phyloP scores from a whole-genome alignment of 306 rosid species.

The Glycyrrhiza uralensis region DNA sequence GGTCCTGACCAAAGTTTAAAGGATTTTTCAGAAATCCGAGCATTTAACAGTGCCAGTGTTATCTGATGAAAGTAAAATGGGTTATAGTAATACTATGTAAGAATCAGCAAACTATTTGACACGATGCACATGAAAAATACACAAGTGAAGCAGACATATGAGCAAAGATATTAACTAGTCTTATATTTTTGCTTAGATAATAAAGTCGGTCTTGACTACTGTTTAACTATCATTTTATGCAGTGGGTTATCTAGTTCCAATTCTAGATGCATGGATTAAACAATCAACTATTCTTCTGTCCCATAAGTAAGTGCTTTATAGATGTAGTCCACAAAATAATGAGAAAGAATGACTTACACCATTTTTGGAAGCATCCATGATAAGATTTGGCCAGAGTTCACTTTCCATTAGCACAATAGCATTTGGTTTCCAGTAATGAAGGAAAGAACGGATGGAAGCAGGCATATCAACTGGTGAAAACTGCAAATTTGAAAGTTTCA shows the following conservation, averaged over 20 bases:
- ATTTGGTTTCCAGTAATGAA: conserved; percentile 76
- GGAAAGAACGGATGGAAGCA: conserved; percentile 58
- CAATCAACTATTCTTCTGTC: neutral
- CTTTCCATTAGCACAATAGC: conserved; percentile 77
- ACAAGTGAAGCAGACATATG: neutral
- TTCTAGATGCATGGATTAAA: neutral
- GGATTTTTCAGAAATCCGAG: conserved; percentile 76
- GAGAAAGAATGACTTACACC: conserved; percentile 57
- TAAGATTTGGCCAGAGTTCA: conserved; percentile 96
- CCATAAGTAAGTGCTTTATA: neutral
- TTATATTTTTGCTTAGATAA: neutral
- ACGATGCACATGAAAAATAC: neutral
- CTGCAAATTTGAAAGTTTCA: conserved; percentile 42
- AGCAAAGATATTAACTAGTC: neutral
- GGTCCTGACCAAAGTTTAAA: conserved; percentile 67
- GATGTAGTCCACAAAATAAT: neutral
- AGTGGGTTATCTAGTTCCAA: neutral
- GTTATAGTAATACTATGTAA: neutral
- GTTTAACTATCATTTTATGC: neutral
- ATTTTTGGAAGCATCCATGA: conserved; percentile 67
- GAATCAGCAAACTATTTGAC: conserved; percentile 21
- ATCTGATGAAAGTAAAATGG: conserved; percentile 47
- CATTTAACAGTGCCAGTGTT: conserved; percentile 72
- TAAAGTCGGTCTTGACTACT: neutral
- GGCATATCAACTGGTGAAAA: conserved; percentile 85